Base-by-base conservation (phyloP, 805 yeast genomes). In the Schwanniomyces pseudopolymorphus region DNA sequence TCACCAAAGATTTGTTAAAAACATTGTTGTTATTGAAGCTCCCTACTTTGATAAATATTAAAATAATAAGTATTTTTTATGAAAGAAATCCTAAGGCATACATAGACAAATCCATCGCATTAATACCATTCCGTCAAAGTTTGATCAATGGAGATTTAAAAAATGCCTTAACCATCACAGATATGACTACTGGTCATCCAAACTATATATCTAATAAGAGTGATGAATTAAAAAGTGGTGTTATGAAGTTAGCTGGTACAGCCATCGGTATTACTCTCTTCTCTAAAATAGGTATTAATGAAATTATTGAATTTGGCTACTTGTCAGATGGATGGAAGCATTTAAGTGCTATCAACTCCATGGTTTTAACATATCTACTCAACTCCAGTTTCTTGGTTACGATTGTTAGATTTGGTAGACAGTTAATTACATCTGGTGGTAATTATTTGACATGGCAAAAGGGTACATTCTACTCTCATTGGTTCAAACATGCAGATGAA, bases 401-500 rank as follows among this genome's bases (percentile, higher is more conserved):
- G 4, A 54, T 70, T 6, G 77, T 72, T n/a, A 53, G 59, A 39
- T 63, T 72, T 46, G 78, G 78, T 14, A 53, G 77, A 35, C 68
- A 66, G 47, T 56, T 68, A 40, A 57, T 64, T 10, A 55, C 59
- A 20, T 55, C 74, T 1, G 77, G 82, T 17, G 85, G 85, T 10
- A 77, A 74, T 44, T 72, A 68, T 51, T 67, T 84, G 48, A 74
- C 79, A 40, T 87, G 89, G 84, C 77, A 74, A 40, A 75, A 75
- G 50, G 89, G 89, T 4, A 81, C 87, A 0, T 75, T 83, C 45
- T 82, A 85, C 44, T 71, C 77, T 24, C 75, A 80, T 51, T 83
- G 89, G 83, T 83, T 72, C 58, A 66, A 71, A 47, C 87, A 83
- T 60, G 78, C 84, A 17, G 87, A 84, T 54, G 88, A 86, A 59